These are phyloP conservation scores for Crucihimalaya himalaica DNA, from an alignment of 345 rosid species.

Conservation along the genomic window DNA sequence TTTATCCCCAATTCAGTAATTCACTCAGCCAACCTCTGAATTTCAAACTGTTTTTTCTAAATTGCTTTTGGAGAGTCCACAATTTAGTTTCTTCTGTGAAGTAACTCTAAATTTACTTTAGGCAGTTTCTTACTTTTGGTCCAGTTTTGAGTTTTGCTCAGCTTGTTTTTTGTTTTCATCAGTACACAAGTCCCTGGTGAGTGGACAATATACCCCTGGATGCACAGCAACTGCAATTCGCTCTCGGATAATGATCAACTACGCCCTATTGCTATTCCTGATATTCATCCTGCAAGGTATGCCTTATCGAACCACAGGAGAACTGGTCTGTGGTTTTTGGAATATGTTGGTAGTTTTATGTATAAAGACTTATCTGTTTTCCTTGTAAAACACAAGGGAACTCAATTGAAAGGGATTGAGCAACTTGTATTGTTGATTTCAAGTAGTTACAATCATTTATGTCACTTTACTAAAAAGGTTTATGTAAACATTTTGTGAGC, in stretches of 20 bases:
- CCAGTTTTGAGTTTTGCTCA: slow-evolving; percentile 23
- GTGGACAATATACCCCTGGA: slow-evolving; percentile 97
- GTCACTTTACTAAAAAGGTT: slow-evolving; percentile 11
- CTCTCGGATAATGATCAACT: slow-evolving; percentile 89
- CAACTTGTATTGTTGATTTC: slow-evolving; percentile 17
- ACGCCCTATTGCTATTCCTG: slow-evolving; percentile 79
- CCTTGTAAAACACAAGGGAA: slow-evolving; percentile 7
- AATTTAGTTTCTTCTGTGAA: not conserved
- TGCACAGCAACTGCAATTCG: slow-evolving; percentile 95
- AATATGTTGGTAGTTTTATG: slow-evolving; percentile 1
- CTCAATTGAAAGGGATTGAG: not conserved
- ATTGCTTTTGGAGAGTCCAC: slow-evolving; percentile 8
- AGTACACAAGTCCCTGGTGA: slow-evolving; percentile 63
- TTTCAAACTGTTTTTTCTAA: not conserved
- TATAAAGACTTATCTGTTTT: not conserved
- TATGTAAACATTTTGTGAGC: slow-evolving; percentile 32
- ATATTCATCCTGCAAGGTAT: slow-evolving; percentile 95
- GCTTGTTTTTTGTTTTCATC: slow-evolving; percentile 26
- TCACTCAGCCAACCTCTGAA: not conserved
- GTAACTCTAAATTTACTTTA: not conserved
- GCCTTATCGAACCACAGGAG: not conserved
- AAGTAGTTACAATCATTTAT: not conserved
- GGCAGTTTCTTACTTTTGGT: not conserved
- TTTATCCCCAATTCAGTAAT: not conserved
- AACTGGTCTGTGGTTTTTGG: not conserved